Percentiles rank a stretch among this genome's conserved stretches.
Evolutionary conservation across 1,284 basidiomycete species (phyloP).

Genomic region (Pyrrhoderma noxium): DNA sequence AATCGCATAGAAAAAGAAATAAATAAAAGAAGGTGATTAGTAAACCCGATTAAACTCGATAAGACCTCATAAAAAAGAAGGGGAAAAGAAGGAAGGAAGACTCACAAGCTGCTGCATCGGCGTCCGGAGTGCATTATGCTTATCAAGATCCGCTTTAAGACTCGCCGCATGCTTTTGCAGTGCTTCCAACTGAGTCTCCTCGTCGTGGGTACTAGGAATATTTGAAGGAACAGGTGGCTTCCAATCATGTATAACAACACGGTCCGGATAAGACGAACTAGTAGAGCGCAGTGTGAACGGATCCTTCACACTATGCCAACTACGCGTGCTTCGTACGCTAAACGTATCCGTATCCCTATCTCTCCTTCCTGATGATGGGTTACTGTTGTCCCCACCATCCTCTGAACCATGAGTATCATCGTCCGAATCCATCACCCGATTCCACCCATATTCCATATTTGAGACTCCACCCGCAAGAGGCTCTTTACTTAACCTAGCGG

Average conservation of each 20-base stretch:
- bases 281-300: slow-evolving; percentile 52
- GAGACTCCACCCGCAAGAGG: slow-evolving; percentile 92
- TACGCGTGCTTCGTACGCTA: slow-evolving; percentile 56
- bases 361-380: too few species aligned
- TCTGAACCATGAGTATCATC: slow-evolving; percentile 27
- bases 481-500: slow-evolving; percentile 87
- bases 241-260: slow-evolving; percentile 90
- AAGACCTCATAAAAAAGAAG: slow-evolving; percentile 14
- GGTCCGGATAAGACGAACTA: slow-evolving; percentile 67
- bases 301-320: slow-evolving; percentile 53
- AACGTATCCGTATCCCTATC: slow-evolving; percentile 50
- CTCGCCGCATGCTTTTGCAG: slow-evolving; percentile 71
- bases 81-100: slow-evolving; percentile 19
- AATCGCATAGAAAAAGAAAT: too few species aligned
- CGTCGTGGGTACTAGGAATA: slow-evolving; percentile 80
- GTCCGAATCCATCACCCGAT: slow-evolving; percentile 53
- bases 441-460: slow-evolving; percentile 99
- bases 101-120: slow-evolving; percentile 79
- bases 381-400: slow-evolving; percentile 32
- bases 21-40: too few species aligned
- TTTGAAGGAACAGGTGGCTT: slow-evolving; percentile 80
- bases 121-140: slow-evolving; percentile 78
- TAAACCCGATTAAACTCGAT: too few species aligned
- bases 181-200: slow-evolving; percentile 86
- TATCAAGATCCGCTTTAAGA: slow-evolving; percentile 73